phyloP scores from a whole-genome alignment of 2,329 filamentous ascomycete genomes.

The Berkeleyomyces basicola region DNA sequence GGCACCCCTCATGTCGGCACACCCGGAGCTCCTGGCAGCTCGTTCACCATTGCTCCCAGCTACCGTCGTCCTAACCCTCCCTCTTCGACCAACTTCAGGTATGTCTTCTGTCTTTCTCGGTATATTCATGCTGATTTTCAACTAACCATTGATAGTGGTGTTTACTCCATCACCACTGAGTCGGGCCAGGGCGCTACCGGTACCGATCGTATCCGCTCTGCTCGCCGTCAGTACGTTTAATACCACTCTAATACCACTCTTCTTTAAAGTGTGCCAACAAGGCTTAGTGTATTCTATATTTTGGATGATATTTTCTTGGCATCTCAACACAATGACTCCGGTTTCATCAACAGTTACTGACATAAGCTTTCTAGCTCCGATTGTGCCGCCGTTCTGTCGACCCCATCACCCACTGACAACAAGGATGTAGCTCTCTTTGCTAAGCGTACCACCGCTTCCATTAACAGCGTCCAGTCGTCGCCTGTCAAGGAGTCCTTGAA shows the following conservation, averaged over 20 bases:
- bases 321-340: neutral
- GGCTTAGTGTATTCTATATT: neutral
- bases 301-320: neutral
- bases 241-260: conserved; percentile 14
- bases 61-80: conserved; percentile 21
- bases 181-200: conserved; percentile 1
- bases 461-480: conserved; percentile 32
- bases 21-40: conserved; percentile 19
- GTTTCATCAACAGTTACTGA: conserved; percentile 19
- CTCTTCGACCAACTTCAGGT: conserved; percentile 9
- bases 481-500: conserved; percentile 22
- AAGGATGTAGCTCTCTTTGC: conserved; percentile 40
- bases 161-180: conserved; percentile 6
- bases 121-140: neutral
- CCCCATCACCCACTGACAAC: conserved; percentile 30
- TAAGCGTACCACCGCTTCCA: conserved; percentile 30
- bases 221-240: conserved; percentile 8
- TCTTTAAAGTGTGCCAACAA: conserved; percentile 13
- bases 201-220: conserved; percentile 1
- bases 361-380: conserved; percentile 26
- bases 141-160: neutral
- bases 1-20: conserved; percentile 45
- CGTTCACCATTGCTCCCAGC: conserved; percentile 18
- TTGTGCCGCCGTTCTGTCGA: conserved; percentile 21
- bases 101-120: neutral